Conservation (phyloP, 805 yeast genomes). For the Pichia exigua region DNA sequence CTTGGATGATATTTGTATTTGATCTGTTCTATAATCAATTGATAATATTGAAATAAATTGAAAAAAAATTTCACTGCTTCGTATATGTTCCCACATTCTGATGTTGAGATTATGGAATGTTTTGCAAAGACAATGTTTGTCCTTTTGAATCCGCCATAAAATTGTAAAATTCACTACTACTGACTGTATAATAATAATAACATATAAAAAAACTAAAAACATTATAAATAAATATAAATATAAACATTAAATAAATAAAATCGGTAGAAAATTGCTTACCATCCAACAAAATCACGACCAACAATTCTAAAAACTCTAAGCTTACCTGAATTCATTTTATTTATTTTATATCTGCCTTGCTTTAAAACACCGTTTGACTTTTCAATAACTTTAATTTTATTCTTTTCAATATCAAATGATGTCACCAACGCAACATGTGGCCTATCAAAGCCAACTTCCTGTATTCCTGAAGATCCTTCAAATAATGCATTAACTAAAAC, state of each 20-base stretch:
- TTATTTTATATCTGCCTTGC: conserved; percentile 55
- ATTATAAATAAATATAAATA: background rate
- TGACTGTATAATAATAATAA: background rate
- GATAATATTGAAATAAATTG: too few species aligned
- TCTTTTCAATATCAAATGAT: conserved; percentile 68
- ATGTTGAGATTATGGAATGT: background rate
- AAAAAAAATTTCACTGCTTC: too few species aligned
- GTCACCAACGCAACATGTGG: conserved; percentile 55
- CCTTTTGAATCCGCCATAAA: too few species aligned
- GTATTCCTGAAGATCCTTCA: conserved; percentile 47
- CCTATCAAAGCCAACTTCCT: conserved; percentile 48
- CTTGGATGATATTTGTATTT: too few species aligned
- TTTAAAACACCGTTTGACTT: conserved; percentile 42
- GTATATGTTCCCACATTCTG: too few species aligned
- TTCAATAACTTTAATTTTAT: conserved; percentile 62
- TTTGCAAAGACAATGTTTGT: too few species aligned
- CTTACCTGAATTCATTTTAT: conserved; percentile 72
- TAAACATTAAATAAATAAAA: background rate
- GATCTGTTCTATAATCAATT: too few species aligned
- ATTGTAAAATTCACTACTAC: background rate
- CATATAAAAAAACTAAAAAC: background rate
- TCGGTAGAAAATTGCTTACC: conserved; percentile 34
- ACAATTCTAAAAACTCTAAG: conserved; percentile 74
- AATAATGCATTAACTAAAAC: conserved; percentile 72
- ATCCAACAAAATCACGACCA: conserved; percentile 63